Evolutionary conservation across 192 early-diverging fungal species (phyloP), one percentile per base, ranked within the genome.

Genomic region (Gaertneriomyces sp.): DNA sequence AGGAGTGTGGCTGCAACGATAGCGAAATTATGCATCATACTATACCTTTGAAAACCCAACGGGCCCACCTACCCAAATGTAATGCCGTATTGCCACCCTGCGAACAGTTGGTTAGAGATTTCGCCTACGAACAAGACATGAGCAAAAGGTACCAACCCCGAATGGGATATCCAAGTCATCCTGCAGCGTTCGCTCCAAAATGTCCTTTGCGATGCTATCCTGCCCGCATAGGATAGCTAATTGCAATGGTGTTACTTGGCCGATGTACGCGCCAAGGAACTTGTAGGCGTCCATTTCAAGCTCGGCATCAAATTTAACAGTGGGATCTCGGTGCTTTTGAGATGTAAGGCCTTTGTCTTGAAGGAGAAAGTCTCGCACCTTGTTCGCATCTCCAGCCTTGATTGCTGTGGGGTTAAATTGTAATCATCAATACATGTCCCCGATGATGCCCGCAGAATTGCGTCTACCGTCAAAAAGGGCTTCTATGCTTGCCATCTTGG

Each of bases 1-100:
- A 89, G 55, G 9, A 90, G 62, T 33, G 83, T 84, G 2, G 88
- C 88, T 70, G 45, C 19, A 53, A 72, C 45, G 44, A 71, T 12
- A 42, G 41, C 10, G 11, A 16, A 40, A 17, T 17, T 57, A 53
- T 69, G 39, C 14, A 57, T 16, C n/a, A 72, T 16, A 33, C 38
- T 25, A 45, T 12, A 63, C 51, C n/a, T 10, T 4, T 19, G 39
- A 72, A 17, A 58, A 66, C 6, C n/a, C 6, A n/a, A 17, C 20
- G 6, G 4, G 39, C 14, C 39, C 16, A 60, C 60, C 42, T 51
- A 79, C 77, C 77, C 66, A 90, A 52, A 75, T 90, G 88, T 33
- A 90, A 51, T 10, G 86, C 82, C n/a, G 87, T 88, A 65, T 90
- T 90, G 8, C 83, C 80, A 17, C 79, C 85, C 87, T 88, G 60